A percentile compares a stretch with the other conserved stretches of the same genome.
Conservation (phyloP, 768 basidiomycete species). For the Tylopilus intermedius region DNA sequence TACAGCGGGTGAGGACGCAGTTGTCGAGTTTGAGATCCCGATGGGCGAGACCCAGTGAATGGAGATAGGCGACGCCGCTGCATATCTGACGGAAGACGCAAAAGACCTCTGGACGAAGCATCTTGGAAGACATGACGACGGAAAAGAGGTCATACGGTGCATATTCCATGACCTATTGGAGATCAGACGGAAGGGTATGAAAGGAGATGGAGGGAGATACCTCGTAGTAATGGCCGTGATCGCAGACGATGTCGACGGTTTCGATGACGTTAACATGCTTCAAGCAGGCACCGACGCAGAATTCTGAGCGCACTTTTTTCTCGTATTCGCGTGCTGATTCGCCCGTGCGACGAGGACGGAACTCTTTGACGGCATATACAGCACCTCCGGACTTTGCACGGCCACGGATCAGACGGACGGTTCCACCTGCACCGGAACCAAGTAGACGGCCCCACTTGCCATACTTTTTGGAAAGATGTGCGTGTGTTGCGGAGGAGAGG, state of each 20-base stretch:
- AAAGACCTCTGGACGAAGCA: constrained; percentile 97
- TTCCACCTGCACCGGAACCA: constrained; percentile 96
- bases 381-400: constrained; percentile 73
- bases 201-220: constrained; percentile 37
- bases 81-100: constrained; percentile 99
- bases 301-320: constrained; percentile 99
- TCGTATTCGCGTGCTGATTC: constrained; percentile 97
- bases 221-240: constrained; percentile 98
- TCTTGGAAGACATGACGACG: constrained; percentile 99
- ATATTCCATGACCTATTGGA: constrained; percentile 92
- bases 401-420: constrained; percentile 92
- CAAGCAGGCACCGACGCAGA: constrained; percentile 92
- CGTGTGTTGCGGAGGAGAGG: constrained; percentile 78
- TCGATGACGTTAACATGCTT: constrained; percentile 96
- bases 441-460: constrained; percentile 97
- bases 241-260: constrained; percentile 96
- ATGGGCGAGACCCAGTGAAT: constrained; percentile 95
- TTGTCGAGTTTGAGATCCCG: constrained; percentile 99
- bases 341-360: constrained; percentile 80
- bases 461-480: constrained; percentile 96
- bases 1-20: constrained; percentile 95
- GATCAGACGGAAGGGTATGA: constrained; percentile 4
- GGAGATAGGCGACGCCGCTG: constrained; percentile 96
- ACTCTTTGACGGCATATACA: constrained; percentile 96
- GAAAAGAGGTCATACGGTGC: constrained; percentile 98